Evolutionary conservation across 2,329 filamentous ascomycete genomes (phyloP).

Genomic region (Ceratocystis diversiconidia): DNA sequence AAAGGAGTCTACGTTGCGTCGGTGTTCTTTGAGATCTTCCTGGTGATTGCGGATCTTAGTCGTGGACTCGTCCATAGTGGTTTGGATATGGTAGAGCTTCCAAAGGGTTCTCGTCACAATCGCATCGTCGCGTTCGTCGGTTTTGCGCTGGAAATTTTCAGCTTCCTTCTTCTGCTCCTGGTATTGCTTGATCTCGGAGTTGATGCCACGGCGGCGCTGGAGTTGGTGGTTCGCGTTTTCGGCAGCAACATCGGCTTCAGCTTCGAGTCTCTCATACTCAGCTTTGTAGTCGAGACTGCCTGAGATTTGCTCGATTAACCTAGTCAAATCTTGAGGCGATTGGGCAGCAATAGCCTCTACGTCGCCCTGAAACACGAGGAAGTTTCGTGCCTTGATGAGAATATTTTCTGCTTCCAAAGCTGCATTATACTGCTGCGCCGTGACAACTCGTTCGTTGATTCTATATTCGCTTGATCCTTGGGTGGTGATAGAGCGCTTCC

Average conservation of each 20-base stretch:
- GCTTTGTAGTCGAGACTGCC: conserved; percentile 88
- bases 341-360: conserved; percentile 94
- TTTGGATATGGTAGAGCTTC: conserved; percentile 94
- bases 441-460: conserved; percentile 85
- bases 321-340: conserved; percentile 82
- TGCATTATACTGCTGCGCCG: conserved; percentile 84
- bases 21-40: conserved; percentile 84
- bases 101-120: conserved; percentile 88
- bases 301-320: conserved; percentile 92
- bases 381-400: conserved; percentile 93
- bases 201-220: conserved; percentile 80
- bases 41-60: conserved; percentile 85
- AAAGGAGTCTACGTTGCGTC: conserved; percentile 73
- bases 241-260: conserved; percentile 68
- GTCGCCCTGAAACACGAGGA: conserved; percentile 95
- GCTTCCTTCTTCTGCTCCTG: conserved; percentile 93
- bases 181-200: conserved; percentile 95
- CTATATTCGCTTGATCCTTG: conserved; percentile 86
- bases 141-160: conserved; percentile 82
- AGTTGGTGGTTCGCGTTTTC: conserved; percentile 84
- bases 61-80: conserved; percentile 81
- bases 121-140: conserved; percentile 76
- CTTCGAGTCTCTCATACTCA: conserved; percentile 84
- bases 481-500: conserved; percentile 89
- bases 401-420: conserved; percentile 89